Evolutionary conservation across 2,329 filamentous ascomycete genomes (phyloP), one percentile per base, ranked within the genome.

Genomic region (Aspergillus quadricinctus): DNA sequence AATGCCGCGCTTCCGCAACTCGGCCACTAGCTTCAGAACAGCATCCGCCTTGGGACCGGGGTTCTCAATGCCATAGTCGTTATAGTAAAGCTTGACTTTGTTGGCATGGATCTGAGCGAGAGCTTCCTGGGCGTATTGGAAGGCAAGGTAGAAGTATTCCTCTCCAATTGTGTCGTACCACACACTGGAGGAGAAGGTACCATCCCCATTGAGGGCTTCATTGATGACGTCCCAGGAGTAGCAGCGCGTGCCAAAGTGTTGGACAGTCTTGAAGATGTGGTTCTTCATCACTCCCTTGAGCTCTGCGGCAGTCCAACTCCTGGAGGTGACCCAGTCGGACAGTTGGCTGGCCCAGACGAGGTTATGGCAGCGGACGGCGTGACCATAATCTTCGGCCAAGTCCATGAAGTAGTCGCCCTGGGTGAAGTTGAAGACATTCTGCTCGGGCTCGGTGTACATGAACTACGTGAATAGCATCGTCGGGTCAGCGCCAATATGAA

Each of bases 341-440:
- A 72, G 57, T 50, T 73, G 66, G 27, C 58, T 64, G 43, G 64
- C 61, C 79, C 78, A 81, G 49, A 80, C 69, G 50, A 79, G 72
- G 51, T 79, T 84, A 66, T 89, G 86, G 70, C 86, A 88, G 54
- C 86, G 77, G 48, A 87, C 66, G n/a, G 82, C 60, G 55, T 77
- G 70, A 11, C 66, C 64, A 10, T 67, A 68, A 17, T 65, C 58
- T 29, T 69, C 66, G 21, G 69, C 71, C 4, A 75, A 64, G 37
- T 67, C 61, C 9, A 76, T 63, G 54, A 77, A 72, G 14, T 71
- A 61, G 51, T 88, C 83, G 41, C 80, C 84, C 5, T 75, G 71
- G 3, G 77, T 78, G 70, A 79, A 88, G 67, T 78, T 79, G 75
- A 87, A 88, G 49, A 76, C 68, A 29, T 76, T 78, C 28, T 76